These are phyloP conservation scores for Draba incana DNA, from an alignment of 345 rosid species.

Conservation along the genomic window DNA sequence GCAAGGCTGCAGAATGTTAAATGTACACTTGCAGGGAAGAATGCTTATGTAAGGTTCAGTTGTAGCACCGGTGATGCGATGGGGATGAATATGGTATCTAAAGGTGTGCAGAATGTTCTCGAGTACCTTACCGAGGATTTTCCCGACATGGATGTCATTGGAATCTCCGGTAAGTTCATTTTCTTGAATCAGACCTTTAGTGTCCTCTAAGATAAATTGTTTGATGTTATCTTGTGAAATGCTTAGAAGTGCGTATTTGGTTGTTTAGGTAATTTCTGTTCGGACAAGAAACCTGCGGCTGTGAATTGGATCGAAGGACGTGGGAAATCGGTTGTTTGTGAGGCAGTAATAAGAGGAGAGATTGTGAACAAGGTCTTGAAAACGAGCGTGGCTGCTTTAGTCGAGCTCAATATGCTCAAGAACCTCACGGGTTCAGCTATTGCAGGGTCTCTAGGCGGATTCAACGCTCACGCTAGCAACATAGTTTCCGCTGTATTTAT, in stretches of 20 bases:
- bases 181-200: not conserved
- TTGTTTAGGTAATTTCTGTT: slow-evolving; percentile 69
- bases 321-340: slow-evolving; percentile 87
- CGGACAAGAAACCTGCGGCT: slow-evolving; percentile 93
- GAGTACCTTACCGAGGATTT: slow-evolving; percentile 74
- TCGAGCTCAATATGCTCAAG: slow-evolving; percentile 86
- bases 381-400: slow-evolving; percentile 69
- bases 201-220: not conserved
- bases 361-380: slow-evolving; percentile 75
- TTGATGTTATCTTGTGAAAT: slow-evolving; percentile 8
- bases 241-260: not conserved
- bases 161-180: slow-evolving; percentile 63
- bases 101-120: slow-evolving; percentile 90
- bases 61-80: slow-evolving; percentile 94
- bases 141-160: slow-evolving; percentile 87
- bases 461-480: slow-evolving; percentile 90
- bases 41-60: slow-evolving; percentile 71
- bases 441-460: slow-evolving; percentile 89
- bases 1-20: slow-evolving; percentile 64
- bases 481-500: slow-evolving; percentile 79
- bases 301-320: slow-evolving; percentile 98
- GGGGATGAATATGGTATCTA: slow-evolving; percentile 99
- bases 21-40: slow-evolving; percentile 83
- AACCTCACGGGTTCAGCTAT: slow-evolving; percentile 82
- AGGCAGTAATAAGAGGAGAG: slow-evolving; percentile 79